Conservation (phyloP, 345 rosid species). For the Lenwebbia sp. region DNA sequence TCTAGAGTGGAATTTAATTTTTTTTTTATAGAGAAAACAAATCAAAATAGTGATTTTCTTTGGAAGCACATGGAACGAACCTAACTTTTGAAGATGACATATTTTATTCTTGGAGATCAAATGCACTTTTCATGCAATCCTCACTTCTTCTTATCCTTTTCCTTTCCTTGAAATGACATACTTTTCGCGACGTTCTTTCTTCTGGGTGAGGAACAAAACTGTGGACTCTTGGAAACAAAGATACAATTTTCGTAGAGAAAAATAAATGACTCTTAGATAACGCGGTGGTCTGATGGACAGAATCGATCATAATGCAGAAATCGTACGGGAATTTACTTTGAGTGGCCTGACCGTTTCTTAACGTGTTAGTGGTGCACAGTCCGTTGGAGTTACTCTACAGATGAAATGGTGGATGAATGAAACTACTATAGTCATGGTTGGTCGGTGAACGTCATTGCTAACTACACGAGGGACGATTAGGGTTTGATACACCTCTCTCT, state of each 20-base stretch:
- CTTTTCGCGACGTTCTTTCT: too few relatives aligned
- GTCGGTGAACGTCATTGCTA: background rate
- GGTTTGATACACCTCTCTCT: background rate
- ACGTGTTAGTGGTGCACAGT: background rate
- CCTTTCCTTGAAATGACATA: background rate
- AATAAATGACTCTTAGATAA: background rate
- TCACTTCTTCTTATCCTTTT: background rate
- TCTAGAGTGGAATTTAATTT: background rate
- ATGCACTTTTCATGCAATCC: background rate
- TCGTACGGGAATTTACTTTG: background rate
- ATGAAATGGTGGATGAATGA: background rate
- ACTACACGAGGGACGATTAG: background rate
- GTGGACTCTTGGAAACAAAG: background rate
- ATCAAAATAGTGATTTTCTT: background rate
- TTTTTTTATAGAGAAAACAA: background rate
- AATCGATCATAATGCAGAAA: background rate
- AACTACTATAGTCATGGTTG: background rate
- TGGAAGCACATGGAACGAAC: background rate
- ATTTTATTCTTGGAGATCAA: background rate
- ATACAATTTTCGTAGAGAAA: background rate
- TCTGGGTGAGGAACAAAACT: background rate
- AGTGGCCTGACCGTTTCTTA: background rate
- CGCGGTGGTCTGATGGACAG: rapidly evolving
- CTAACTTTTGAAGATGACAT: background rate
- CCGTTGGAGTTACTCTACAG: background rate